These are phyloP conservation scores for Geotrichum phurueaensis DNA, from an alignment of 1,139 yeast genomes.

Conservation along the genomic window DNA sequence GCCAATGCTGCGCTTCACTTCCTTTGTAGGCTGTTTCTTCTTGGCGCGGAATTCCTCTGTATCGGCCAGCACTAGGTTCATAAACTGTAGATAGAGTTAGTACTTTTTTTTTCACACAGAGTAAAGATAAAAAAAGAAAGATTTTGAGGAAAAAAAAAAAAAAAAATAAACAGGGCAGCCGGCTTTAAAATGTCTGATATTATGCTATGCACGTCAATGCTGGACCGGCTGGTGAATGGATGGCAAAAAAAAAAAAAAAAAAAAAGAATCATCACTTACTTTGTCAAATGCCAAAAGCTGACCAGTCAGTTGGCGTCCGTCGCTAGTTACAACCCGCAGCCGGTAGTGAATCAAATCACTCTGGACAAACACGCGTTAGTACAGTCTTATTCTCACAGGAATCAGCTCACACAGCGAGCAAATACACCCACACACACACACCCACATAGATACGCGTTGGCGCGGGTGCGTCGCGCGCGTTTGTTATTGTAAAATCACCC, in stretches of 20 bases:
- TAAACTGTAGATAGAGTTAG: constrained; percentile 38
- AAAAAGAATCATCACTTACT: constrained; percentile 19
- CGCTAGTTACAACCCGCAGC: constrained; percentile 65
- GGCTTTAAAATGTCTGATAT: background rate
- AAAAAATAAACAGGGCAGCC: background rate
- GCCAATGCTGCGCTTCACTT: constrained; percentile 71
- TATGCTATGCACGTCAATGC: background rate
- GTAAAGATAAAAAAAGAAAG: background rate
- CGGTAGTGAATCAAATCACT: constrained; percentile 64
- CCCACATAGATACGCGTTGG: background rate
- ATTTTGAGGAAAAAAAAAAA: background rate
- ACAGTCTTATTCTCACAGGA: background rate
- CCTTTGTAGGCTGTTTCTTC: constrained; percentile 43
- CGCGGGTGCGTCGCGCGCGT: no score
- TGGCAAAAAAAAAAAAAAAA: background rate
- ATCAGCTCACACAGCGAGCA: background rate
- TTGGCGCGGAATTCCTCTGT: constrained; percentile 79
- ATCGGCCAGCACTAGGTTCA: constrained; percentile 80
- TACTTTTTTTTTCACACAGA: background rate
- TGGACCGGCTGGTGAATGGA: background rate
- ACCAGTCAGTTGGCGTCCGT: constrained; percentile 72
- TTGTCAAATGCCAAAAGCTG: constrained; percentile 82
- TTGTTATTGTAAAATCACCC: no score
- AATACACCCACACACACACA: background rate
- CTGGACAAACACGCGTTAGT: background rate